These are phyloP conservation scores for Colletotrichum somersetense DNA, from an alignment of 2,329 filamentous ascomycete species.

Conservation along the genomic window DNA sequence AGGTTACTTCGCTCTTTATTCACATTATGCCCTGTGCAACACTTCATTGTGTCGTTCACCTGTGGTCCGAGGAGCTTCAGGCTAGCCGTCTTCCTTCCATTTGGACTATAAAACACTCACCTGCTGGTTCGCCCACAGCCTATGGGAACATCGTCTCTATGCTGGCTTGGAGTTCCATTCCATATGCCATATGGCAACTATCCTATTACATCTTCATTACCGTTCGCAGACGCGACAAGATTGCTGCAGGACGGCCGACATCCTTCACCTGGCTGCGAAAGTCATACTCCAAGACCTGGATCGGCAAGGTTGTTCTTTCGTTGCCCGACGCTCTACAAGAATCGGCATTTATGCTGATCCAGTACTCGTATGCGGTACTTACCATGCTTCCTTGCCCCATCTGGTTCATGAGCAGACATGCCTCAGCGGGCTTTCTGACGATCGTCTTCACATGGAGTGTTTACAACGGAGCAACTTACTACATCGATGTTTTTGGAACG, in stretches of 20 bases:
- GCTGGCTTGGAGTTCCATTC: slow-evolving; percentile 93
- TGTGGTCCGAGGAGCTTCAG: slow-evolving; percentile 76
- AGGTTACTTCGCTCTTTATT: slow-evolving; percentile 98
- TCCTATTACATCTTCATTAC: slow-evolving; percentile 96
- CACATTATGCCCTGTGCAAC: slow-evolving; percentile 99
- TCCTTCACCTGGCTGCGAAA: slow-evolving; percentile 97
- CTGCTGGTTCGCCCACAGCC: slow-evolving; percentile 79
- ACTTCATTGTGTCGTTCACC: slow-evolving; percentile 91
- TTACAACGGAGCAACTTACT: slow-evolving; percentile 97
- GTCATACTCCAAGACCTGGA: slow-evolving; percentile 90
- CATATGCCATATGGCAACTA: slow-evolving; percentile 94
- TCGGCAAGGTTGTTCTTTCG: slow-evolving; percentile 86
- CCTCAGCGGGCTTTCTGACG: slow-evolving; percentile 81
- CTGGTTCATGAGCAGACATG: slow-evolving; percentile 92
- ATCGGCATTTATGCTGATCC: slow-evolving; percentile 93
- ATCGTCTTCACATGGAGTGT: slow-evolving; percentile 94
- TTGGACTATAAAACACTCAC: slow-evolving; percentile 79
- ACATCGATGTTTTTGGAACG: slow-evolving; percentile 97
- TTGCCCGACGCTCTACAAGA: slow-evolving; percentile 85
- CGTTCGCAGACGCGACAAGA: slow-evolving; percentile 93
- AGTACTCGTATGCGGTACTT: slow-evolving; percentile 89
- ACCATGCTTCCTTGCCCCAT: slow-evolving; percentile 96
- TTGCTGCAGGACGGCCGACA: slow-evolving; percentile 93
- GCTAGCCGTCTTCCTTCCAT: slow-evolving; percentile 83
- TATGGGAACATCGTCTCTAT: slow-evolving; percentile 84